Evolutionary conservation across 768 basidiomycete species (phyloP).

Genomic region (Lentinula lateritia): DNA sequence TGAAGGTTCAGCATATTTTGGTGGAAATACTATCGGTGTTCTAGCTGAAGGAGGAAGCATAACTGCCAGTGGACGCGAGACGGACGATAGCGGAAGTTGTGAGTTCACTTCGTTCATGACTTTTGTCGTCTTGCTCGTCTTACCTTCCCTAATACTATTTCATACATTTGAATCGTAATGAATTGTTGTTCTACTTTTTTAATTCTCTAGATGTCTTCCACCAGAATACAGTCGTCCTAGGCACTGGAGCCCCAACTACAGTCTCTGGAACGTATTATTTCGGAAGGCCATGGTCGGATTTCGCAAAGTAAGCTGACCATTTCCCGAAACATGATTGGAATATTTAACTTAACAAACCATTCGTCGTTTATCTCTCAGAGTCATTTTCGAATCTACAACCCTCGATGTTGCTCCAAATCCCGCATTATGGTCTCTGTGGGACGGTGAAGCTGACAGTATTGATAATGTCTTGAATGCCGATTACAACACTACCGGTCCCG

Average conservation of each 20-base stretch:
- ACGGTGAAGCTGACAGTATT: constrained; percentile 26
- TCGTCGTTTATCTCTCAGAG: constrained; percentile 19
- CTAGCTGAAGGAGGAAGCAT: constrained; percentile 34
- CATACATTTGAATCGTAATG: not conserved
- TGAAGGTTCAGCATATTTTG: constrained; percentile 38
- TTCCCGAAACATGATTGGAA: constrained; percentile 13
- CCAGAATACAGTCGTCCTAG: constrained; percentile 36
- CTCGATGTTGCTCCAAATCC: constrained; percentile 34
- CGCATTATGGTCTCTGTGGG: constrained; percentile 45
- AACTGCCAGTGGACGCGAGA: constrained; percentile 43
- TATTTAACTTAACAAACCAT: not conserved
- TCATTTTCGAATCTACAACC: constrained; percentile 43
- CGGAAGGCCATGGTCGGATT: constrained; percentile 43
- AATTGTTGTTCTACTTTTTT: no score
- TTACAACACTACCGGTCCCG: constrained; percentile 38
- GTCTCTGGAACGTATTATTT: constrained; percentile 33
- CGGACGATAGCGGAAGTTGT: constrained; percentile 42
- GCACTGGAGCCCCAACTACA: constrained; percentile 30
- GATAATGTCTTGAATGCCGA: constrained; percentile 43
- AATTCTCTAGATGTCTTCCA: constrained; percentile 34
- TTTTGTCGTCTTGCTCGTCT: no score
- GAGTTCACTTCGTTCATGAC: constrained; percentile 10
- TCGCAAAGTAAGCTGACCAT: not conserved
- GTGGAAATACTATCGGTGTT: constrained; percentile 42
- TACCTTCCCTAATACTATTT: not conserved